These are phyloP conservation scores for Clarireedia sp. DNA, from an alignment of 2,329 filamentous ascomycete species.

Conservation along the genomic window DNA sequence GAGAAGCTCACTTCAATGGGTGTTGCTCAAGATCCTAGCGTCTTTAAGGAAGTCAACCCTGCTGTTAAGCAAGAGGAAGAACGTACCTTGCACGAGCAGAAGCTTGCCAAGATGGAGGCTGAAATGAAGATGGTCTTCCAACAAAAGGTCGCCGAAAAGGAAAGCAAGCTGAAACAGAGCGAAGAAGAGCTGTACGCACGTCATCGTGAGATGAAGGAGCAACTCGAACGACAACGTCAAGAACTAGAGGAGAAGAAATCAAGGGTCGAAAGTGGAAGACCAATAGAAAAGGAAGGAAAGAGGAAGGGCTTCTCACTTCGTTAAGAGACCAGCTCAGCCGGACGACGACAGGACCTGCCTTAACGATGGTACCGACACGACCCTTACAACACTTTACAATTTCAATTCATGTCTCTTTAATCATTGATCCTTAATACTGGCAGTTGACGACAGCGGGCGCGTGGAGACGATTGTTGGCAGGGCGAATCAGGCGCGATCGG, in stretches of 20 bases:
- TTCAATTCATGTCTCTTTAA: constrained; percentile 13
- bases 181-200: constrained; percentile 97
- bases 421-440: constrained; percentile 13
- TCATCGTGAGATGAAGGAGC: constrained; percentile 99
- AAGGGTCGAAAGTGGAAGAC: constrained; percentile 88
- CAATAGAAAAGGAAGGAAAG: constrained; percentile 96
- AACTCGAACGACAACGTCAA: constrained; percentile 86
- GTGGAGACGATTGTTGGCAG: neutral
- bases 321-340: constrained; percentile 40
- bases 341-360: constrained; percentile 1
- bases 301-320: constrained; percentile 99
- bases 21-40: constrained; percentile 94
- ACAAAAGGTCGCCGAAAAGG: constrained; percentile 98
- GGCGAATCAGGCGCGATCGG: neutral
- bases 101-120: constrained; percentile 99
- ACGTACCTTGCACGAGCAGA: constrained; percentile 95
- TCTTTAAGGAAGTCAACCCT: constrained; percentile 99
- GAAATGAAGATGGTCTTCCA: constrained; percentile 99
- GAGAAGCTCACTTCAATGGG: constrained; percentile 99
- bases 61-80: constrained; percentile 99
- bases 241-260: constrained; percentile 99
- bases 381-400: constrained; percentile 4
- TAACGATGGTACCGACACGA: constrained; percentile 8
- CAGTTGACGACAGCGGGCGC: constrained; percentile 1
- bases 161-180: constrained; percentile 98